Evolutionary conservation across 164 flowering plant genomes (phyloP).

Genomic region (Tinospora cordifolia): DNA sequence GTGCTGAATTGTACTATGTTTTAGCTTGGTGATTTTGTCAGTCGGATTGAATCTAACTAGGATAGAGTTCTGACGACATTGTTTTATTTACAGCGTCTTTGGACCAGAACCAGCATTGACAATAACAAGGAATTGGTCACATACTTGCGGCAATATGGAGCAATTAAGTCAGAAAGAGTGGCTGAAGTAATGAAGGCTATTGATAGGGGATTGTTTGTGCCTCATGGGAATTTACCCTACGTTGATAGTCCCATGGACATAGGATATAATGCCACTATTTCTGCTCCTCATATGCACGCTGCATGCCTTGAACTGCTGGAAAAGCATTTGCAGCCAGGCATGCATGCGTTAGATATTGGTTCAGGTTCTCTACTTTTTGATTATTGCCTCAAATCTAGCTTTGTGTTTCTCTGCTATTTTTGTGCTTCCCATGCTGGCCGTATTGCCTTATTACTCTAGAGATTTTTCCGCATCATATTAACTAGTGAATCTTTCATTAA

Average conservation of each 20-base stretch:
- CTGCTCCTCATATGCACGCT: slow-evolving; percentile 99
- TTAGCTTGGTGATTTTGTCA: background rate
- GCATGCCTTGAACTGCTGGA: slow-evolving; percentile 79
- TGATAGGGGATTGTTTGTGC: slow-evolving; percentile 85
- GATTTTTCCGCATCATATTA: too few species aligned
- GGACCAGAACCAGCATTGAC: slow-evolving; percentile 34
- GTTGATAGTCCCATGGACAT: slow-evolving; percentile 78
- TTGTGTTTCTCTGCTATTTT: too few species aligned
- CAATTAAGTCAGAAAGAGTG: slow-evolving; percentile 58
- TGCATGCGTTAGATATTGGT: slow-evolving; percentile 92
- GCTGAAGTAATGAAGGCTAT: slow-evolving; percentile 76
- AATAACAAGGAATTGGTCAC: slow-evolving; percentile 64
- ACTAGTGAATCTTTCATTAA: too few species aligned
- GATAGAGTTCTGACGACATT: too few species aligned
- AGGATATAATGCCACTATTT: slow-evolving; percentile 93
- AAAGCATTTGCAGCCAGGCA: slow-evolving; percentile 81
- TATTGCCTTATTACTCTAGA: too few species aligned
- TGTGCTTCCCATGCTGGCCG: too few species aligned
- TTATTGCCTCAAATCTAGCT: background rate
- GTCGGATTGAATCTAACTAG: background rate
- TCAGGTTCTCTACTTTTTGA: slow-evolving; percentile 45
- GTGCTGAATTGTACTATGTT: background rate
- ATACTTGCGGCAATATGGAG: slow-evolving; percentile 56
- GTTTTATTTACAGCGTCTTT: slow-evolving; percentile 41
- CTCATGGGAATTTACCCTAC: slow-evolving; percentile 57